phyloP scores from a whole-genome alignment of 2,329 filamentous ascomycete genomes.

The Nothophoma quercina region DNA sequence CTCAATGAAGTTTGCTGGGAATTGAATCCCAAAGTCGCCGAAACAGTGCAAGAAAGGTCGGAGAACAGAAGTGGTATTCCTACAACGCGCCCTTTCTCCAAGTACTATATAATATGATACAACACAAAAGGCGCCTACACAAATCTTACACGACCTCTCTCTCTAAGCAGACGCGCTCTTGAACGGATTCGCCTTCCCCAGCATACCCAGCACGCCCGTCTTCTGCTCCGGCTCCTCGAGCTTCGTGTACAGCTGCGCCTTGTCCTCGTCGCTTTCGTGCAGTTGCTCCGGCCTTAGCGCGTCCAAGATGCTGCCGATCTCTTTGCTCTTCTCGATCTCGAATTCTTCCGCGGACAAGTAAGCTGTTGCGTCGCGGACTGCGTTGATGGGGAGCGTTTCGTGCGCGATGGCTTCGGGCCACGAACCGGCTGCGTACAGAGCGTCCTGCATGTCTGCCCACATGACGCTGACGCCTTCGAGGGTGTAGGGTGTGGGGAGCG shows the following conservation, averaged over 20 bases:
- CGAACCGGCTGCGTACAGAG: slow-evolving; percentile 31
- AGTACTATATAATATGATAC: slow-evolving; percentile 9
- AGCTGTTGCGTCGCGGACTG: slow-evolving; percentile 14
- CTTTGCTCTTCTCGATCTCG: slow-evolving; percentile 24
- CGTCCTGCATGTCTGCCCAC: slow-evolving; percentile 47
- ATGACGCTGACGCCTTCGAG: slow-evolving; percentile 37
- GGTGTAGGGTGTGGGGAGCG: slow-evolving; percentile 31
- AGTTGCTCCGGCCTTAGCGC: slow-evolving; percentile 13
- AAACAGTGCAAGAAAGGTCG: not conserved
- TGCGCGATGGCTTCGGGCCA: slow-evolving; percentile 36
- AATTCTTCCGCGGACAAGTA: slow-evolving; percentile 33
- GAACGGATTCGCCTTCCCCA: slow-evolving; percentile 28
- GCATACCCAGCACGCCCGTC: slow-evolving; percentile 19
- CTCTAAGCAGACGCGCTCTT: slow-evolving; percentile 24
- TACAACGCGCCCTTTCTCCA: slow-evolving; percentile 1
- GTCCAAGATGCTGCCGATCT: slow-evolving; percentile 25
- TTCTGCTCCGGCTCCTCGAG: slow-evolving; percentile 11
- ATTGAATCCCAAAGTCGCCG: no score
- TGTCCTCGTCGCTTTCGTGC: slow-evolving; percentile 6
- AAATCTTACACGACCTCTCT: not conserved
- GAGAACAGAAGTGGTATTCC: slow-evolving; percentile 7
- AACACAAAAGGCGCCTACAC: slow-evolving; percentile 9
- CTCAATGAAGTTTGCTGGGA: no score
- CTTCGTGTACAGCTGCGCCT: not conserved
- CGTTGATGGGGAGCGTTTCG: slow-evolving; percentile 29